A percentile compares a stretch with the other conserved stretches of the same genome.
These are phyloP conservation scores for Lasiodiplodia sp. DNA, from an alignment of 2,329 filamentous ascomycete genomes.

Conservation along the genomic window DNA sequence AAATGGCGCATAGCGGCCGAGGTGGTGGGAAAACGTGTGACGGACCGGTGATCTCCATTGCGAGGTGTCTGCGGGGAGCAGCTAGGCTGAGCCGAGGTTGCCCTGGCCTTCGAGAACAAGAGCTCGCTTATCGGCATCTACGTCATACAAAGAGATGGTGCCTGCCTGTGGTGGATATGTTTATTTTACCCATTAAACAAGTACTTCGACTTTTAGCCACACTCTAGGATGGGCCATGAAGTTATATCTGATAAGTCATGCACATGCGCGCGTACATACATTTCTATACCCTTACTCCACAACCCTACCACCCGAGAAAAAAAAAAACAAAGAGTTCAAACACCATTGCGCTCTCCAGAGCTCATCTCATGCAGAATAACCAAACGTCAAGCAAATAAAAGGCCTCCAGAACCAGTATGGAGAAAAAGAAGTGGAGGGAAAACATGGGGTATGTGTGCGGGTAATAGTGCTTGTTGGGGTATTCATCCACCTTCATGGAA, in stretches of 20 bases:
- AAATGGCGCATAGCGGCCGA: neutral
- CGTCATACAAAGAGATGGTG: conserved; percentile 3
- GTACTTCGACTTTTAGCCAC: neutral
- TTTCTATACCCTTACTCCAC: conserved; percentile 12
- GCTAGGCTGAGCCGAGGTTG: conserved; percentile 11
- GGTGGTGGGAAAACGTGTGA: neutral
- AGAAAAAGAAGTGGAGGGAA: neutral
- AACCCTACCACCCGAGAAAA: neutral
- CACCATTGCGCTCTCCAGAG: conserved; percentile 13
- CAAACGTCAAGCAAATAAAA: conserved; percentile 1
- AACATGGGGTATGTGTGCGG: neutral
- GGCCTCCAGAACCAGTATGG: neutral
- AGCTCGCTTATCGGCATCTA: conserved; percentile 3
- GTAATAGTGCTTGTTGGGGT: conserved; percentile 11
- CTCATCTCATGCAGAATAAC: conserved; percentile 19
- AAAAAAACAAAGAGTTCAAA: conserved; percentile 7
- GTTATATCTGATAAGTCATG: conserved; percentile 7
- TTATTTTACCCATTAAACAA: neutral
- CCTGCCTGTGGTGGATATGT: neutral
- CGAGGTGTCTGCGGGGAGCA: conserved; percentile 15
- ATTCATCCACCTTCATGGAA: conserved; percentile 5
- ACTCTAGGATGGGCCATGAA: neutral
- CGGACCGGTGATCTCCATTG: conserved; percentile 1
- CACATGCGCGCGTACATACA: conserved; percentile 24
- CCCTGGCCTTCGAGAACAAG: neutral